phyloP scores from a whole-genome alignment of 441 rosid species.

The Gossypium aridum region DNA sequence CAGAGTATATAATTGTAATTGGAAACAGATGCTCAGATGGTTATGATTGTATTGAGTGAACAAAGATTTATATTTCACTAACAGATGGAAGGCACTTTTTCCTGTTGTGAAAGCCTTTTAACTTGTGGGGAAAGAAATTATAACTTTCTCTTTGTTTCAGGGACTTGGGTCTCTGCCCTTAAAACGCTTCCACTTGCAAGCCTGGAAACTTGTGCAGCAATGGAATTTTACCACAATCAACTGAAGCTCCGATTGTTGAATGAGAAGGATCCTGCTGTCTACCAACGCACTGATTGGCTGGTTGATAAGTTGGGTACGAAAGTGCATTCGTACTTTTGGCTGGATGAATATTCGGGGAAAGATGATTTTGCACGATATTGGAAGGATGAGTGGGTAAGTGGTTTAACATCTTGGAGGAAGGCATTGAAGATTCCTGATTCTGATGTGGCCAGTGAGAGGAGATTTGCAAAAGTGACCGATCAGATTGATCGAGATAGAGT shows the following conservation, averaged over 20 bases:
- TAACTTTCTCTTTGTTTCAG: conserved; percentile 26
- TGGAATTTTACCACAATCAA: conserved; percentile 87
- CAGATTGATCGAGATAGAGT: conserved; percentile 37
- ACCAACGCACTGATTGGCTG: conserved; percentile 86
- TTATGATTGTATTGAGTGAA: not conserved
- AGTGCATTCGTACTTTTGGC: conserved; percentile 93
- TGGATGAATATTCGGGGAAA: conserved; percentile 78
- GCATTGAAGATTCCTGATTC: conserved; percentile 64
- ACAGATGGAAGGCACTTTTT: not conserved
- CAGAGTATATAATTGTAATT: not conserved
- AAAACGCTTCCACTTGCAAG: conserved; percentile 70
- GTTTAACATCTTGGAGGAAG: conserved; percentile 75
- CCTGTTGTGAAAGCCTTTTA: not conserved
- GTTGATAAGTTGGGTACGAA: conserved; percentile 82
- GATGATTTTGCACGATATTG: conserved; percentile 68
- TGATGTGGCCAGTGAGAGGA: conserved; percentile 47
- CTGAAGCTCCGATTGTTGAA: conserved; percentile 66
- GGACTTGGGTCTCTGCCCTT: conserved; percentile 53
- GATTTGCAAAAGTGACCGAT: conserved; percentile 53
- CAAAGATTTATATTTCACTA: not conserved
- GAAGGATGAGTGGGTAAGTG: conserved; percentile 86
- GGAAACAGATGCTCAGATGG: not conserved
- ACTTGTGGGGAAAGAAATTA: conserved; percentile 2
- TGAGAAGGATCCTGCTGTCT: conserved; percentile 53
- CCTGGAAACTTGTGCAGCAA: conserved; percentile 78